These are phyloP conservation scores for Colletotrichum sidae DNA, from an alignment of 2,329 filamentous ascomycete species.

Conservation along the genomic window DNA sequence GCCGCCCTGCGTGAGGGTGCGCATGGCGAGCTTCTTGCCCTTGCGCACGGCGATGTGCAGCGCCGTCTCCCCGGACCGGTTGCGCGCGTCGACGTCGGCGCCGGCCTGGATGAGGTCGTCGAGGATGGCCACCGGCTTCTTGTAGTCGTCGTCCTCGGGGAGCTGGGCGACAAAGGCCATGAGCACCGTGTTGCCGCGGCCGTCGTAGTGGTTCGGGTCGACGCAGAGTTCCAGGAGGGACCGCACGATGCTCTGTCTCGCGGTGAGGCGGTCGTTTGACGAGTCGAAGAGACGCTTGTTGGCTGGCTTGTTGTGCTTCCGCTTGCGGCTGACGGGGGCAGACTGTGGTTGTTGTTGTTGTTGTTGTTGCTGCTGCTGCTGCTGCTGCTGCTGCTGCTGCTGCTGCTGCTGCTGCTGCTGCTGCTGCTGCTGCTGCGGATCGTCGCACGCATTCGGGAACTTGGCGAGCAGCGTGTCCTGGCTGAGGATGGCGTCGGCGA, in stretches of 20 bases:
- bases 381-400: no score
- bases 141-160: slow-evolving; percentile 63
- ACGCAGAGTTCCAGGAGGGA: slow-evolving; percentile 52
- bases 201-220: slow-evolving; percentile 65
- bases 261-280: slow-evolving; percentile 43
- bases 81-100: slow-evolving; percentile 62
- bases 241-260: slow-evolving; percentile 43
- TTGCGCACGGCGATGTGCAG: slow-evolving; percentile 65
- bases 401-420: no score
- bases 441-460: slow-evolving; percentile 43
- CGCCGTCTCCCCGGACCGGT: slow-evolving; percentile 65
- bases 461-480: slow-evolving; percentile 51
- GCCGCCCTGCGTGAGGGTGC: slow-evolving; percentile 57
- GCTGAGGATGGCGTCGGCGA: slow-evolving; percentile 65
- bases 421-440: slow-evolving; percentile 29
- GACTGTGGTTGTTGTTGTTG: slow-evolving; percentile 25
- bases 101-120: slow-evolving; percentile 54
- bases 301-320: slow-evolving; percentile 51
- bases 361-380: slow-evolving; percentile 29
- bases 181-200: slow-evolving; percentile 63
- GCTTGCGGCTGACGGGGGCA: slow-evolving; percentile 45
- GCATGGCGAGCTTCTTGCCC: slow-evolving; percentile 64
- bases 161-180: slow-evolving; percentile 66
- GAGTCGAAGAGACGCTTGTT: slow-evolving; percentile 48
- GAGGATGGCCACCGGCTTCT: slow-evolving; percentile 57